Base-by-base conservation (phyloP, 1,139 yeast genomes). In the Nakaseomyces sp. region DNA sequence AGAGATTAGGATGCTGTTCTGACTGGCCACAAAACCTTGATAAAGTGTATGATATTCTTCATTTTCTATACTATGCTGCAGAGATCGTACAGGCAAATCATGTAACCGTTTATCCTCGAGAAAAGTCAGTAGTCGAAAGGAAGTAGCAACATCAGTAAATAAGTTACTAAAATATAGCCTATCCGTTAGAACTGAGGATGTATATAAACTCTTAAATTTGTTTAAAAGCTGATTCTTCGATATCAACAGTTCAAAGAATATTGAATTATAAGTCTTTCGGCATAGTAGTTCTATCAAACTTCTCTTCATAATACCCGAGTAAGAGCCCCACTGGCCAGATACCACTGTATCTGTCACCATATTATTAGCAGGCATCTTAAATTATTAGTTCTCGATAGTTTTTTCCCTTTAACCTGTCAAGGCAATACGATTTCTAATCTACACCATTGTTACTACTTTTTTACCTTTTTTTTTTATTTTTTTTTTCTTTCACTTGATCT, bases 61-160 rank as follows among this genome's bases (percentile, higher is more conserved):
- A 15, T 12, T 16, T 8, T 13, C 13, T 2, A 18, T 9, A 8
- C 10, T 30, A 13, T 30, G 13, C 17, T 30, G 12, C 18, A 30
- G 5, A 6, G 19, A 16, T 16, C 9, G 17, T 8, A 9, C 5
- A 7, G 33, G 33, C 9, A 30, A 18, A n/a, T n/a, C 15, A 13
- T 16, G 19, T 5, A 30, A 18, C 13, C 15, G 33, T 6, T 2
- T n/a, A 17, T 32, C 37, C n/a, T 32, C 25, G 17, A 32, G 4
- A 18, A 18, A 32, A 1, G 37, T 32, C 16, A 32, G 15, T 19
- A 32, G 4, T 12, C 37, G 6, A n/a, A 37, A 38, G 8, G 33
- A 25, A n/a, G 37, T 38, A 12, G 19, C 20, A 3, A 26, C 17
- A 24, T 40, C 37, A n/a, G 39, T 22, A 17, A 32, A 32, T 10